Conservation (phyloP, 83 land plant species). For the Diphasiastrum complanatum region DNA sequence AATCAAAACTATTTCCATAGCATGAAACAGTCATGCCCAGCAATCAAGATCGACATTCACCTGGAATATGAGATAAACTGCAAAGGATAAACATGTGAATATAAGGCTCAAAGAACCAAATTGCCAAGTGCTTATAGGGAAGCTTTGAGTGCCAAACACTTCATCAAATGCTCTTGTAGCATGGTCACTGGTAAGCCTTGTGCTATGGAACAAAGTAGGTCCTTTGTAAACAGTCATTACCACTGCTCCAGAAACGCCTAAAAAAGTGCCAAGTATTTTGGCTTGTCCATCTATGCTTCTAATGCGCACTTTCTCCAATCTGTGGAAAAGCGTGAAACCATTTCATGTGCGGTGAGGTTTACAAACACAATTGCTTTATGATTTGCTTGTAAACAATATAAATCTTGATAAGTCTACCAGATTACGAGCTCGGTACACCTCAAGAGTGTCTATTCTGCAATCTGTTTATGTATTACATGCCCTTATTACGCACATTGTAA, state of each 20-base stretch:
- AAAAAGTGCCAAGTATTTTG: neutral
- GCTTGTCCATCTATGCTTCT: neutral
- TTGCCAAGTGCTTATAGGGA: neutral
- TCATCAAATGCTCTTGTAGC: too few relatives aligned
- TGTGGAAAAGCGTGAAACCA: neutral
- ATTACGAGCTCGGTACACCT: too few relatives aligned
- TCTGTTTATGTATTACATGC: too few relatives aligned
- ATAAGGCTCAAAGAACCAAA: neutral
- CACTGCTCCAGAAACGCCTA: neutral
- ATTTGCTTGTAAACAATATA: too few relatives aligned
- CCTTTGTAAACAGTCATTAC: neutral
- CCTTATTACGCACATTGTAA: too few relatives aligned
- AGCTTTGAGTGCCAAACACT: too few relatives aligned
- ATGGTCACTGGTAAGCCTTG: too few relatives aligned
- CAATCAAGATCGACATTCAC: neutral
- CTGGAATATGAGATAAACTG: neutral
- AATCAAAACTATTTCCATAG: too few relatives aligned
- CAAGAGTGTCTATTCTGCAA: too few relatives aligned
- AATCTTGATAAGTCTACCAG: too few relatives aligned
- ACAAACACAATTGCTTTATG: neutral
- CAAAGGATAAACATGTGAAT: neutral
- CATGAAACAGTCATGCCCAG: too few relatives aligned
- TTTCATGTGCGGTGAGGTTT: neutral
- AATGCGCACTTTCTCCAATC: neutral
- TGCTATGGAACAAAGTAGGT: neutral